Evolutionary conservation across 192 early-diverging fungal species (phyloP), one percentile per base, ranked within the genome.

Genomic region (Coemansia sp.): DNA sequence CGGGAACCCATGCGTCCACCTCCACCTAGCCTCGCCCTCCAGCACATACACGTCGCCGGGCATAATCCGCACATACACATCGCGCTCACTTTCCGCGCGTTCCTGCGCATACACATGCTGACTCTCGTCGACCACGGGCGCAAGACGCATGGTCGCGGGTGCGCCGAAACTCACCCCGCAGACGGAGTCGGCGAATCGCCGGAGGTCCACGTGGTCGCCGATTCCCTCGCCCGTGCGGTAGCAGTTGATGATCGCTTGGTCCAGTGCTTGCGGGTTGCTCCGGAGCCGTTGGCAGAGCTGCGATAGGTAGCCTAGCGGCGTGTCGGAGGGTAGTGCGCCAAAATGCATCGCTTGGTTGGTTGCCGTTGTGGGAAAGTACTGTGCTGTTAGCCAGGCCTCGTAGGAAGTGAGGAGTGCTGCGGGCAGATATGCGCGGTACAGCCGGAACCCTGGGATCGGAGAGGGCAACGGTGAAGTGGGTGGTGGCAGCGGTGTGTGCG

Each of bases 1-100:
- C 2, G 69, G 71, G 21, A 85, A 76, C 17, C 73, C 84, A 50
- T 85, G 84, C 15, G 81, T 79, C 80, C 80, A 85, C 19, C 44
- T 45, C 30, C 59, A 81, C 56, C 84, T 59, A 0, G 84, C 80
- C 15, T 80, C 80, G 6, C 80, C 78, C 9, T 64, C 42, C 59
- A 85, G 40, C 21, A 65, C 72, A 11, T 82, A 69, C 24, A 76
- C 56, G 41, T 80, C 80, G 3, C 83, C 83, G 0, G 76, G 40
- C 22, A 51, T 33, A 0, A 80, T 55, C 17, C 1, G 11, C n/a
- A 74, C 57, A 30, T 52, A 53, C 17, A 25, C 42, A 1, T 15
- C 19, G 4, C n/a, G 21, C 21, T 2, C 55, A 1, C 25, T 33
- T 0, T 39, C 34, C 41, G 40, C 3, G n/a, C n/a, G n/a, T 24